Evolutionary conservation across 148 eudicot species (phyloP), one percentile per base, ranked within the genome.

Genomic region (Chenopodium berlandieri): DNA sequence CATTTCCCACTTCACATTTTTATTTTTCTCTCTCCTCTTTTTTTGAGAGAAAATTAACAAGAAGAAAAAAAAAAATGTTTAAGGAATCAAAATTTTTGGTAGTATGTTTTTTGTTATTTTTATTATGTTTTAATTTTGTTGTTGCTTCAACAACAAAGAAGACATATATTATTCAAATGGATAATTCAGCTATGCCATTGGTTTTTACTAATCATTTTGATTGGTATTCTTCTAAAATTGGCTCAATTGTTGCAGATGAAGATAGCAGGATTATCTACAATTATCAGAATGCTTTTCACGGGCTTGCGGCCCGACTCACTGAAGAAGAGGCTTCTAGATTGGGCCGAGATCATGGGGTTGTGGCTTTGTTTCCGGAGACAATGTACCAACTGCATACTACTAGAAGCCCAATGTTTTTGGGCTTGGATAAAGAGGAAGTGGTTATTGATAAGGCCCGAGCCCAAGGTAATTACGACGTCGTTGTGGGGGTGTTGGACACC

Each of bases 401-500:
- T 0, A 83, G 97, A 73, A 93, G 93, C 82, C 98, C 98, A 0
- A 47, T 83, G 75, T 95, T 95, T 81, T 89, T 95, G 48, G 98
- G 98, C 52, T 84, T 95, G 34, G 88, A 88, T 14, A 22, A 78
- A 0, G 72, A 86, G 22, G 86, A 83, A 0, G 77, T 23, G 30
- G 76, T 75, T 68, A 77, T 86, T 1, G 85, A 82, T 0, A 72
- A 83, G 32, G 27, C 80, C 54, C 71, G 69, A 22, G 14, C 75
- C 82, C 79, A 17, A 13, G 54, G 14, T 47, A 86, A 79, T 82
- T 87, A 87, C 19, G 93, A 92, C 60, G 98, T 95, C 13, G 74
- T 95, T 0, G 97, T 93, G 17, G 98, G 98, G 2, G 94, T 95
- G 46, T 86, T 95, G 9, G 98, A 95, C 78, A 95, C 98, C 20